These are phyloP conservation scores for Alternaria angustiovoidea DNA, from an alignment of 2,329 filamentous ascomycete species.

Conservation along the genomic window DNA sequence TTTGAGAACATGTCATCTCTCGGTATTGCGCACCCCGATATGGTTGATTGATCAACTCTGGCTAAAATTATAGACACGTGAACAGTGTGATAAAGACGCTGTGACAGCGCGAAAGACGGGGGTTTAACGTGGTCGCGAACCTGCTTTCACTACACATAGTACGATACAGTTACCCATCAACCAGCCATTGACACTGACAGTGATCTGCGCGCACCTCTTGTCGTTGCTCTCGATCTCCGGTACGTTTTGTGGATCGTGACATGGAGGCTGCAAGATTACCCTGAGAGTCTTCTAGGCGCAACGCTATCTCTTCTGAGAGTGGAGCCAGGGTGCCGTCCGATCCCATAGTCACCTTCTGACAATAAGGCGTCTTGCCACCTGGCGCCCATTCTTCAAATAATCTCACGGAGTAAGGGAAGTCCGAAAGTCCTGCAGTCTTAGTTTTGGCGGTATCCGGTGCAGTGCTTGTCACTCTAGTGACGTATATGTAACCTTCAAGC, in stretches of 20 bases:
- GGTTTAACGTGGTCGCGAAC: neutral
- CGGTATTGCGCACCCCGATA: neutral
- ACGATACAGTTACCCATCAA: neutral
- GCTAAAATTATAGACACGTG: neutral
- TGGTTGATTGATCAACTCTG: neutral
- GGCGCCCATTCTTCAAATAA: conserved; percentile 32
- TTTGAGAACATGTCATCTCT: neutral
- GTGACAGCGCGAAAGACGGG: neutral
- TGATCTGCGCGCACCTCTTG: neutral
- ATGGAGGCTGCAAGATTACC: conserved; percentile 6
- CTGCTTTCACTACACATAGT: neutral
- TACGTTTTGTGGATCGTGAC: neutral
- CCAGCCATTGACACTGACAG: conserved; percentile 35
- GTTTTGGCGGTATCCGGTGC: neutral
- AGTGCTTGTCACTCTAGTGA: conserved; percentile 4
- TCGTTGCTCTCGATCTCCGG: conserved; percentile 1
- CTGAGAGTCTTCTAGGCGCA: conserved; percentile 13
- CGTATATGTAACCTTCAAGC: conserved; percentile 37
- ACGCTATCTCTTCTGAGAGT: conserved; percentile 4
- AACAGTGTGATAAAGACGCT: neutral
- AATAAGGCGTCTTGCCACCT: conserved; percentile 30
- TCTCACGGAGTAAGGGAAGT: conserved; percentile 35
- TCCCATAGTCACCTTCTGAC: conserved; percentile 24
- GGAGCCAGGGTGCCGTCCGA: conserved; percentile 3
- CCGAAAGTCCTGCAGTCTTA: conserved; percentile 1